These are phyloP conservation scores for Bryoglossum gracile DNA, from an alignment of 495 filamentous ascomycete genomes.

Conservation along the genomic window DNA sequence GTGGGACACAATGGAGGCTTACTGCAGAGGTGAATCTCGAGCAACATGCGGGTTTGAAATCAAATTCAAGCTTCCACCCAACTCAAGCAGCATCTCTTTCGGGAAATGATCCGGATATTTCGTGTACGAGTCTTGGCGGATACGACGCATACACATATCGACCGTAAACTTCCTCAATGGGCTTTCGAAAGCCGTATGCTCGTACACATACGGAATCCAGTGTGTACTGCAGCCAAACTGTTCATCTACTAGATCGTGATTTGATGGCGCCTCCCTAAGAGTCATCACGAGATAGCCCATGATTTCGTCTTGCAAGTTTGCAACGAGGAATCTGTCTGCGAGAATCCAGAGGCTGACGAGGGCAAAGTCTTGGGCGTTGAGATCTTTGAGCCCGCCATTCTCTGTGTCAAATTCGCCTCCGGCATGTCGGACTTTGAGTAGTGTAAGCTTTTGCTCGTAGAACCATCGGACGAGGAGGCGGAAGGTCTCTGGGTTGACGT, in stretches of 20 bases:
- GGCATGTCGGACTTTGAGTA: not conserved
- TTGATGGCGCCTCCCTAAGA: too few species aligned
- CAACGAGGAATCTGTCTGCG: not conserved
- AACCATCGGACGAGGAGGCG: not conserved
- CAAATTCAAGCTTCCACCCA: too few species aligned
- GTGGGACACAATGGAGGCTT: too few species aligned
- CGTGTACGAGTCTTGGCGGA: not conserved
- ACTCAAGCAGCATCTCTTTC: not conserved
- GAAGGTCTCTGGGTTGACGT: not conserved
- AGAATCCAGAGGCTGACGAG: not conserved
- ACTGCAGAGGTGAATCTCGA: too few species aligned
- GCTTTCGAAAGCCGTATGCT: not conserved
- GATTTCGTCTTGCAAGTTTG: not conserved
- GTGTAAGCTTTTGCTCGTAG: not conserved
- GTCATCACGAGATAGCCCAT: not conserved
- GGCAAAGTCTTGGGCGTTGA: not conserved
- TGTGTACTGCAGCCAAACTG: too few species aligned
- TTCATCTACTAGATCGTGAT: not conserved
- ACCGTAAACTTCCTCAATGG: conserved; percentile 1
- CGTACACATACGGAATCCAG: conserved; percentile 3
- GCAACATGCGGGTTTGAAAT: too few species aligned
- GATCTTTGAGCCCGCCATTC: not conserved
- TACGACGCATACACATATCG: not conserved
- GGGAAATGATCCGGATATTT: not conserved
- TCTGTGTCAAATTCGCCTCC: not conserved